phyloP scores from a whole-genome alignment of 345 rosid species.

The Limnanthes douglasii region DNA sequence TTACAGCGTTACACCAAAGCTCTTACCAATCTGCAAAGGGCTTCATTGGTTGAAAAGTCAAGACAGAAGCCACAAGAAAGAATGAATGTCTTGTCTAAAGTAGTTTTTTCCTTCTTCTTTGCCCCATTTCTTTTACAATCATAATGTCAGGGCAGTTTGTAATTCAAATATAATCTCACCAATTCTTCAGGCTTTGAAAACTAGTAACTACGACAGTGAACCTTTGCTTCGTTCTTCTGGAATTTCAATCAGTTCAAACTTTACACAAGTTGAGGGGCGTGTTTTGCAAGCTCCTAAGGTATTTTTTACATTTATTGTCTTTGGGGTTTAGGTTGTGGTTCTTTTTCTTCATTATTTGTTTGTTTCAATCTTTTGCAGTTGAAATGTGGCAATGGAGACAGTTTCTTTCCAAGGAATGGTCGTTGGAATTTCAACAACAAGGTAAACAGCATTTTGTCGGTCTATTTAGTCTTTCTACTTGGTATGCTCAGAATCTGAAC shows the following conservation, averaged over 20 bases:
- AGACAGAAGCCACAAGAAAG: constrained; percentile 96
- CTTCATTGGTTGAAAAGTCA: constrained; percentile 81
- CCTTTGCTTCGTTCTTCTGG: constrained; percentile 74
- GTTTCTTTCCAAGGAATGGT: constrained; percentile 54
- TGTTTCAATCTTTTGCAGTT: constrained; percentile 24
- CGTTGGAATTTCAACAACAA: constrained; percentile 92
- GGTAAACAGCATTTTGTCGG: constrained; percentile 19
- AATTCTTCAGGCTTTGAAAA: constrained; percentile 36
- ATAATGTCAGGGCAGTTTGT: no score
- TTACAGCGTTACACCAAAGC: constrained; percentile 94
- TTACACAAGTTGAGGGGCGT: constrained; percentile 78
- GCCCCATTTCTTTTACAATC: no score
- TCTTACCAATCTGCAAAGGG: constrained; percentile 47
- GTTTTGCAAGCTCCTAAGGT: constrained; percentile 75
- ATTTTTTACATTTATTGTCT: constrained; percentile 1
- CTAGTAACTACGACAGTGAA: constrained; percentile 59
- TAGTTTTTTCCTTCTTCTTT: constrained; percentile 14
- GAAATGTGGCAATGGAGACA: constrained; percentile 74
- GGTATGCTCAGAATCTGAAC: constrained; percentile 7
- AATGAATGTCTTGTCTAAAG: constrained; percentile 56
- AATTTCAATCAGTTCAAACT: constrained; percentile 37
- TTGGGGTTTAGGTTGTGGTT: neutral
- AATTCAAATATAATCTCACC: constrained; percentile 2
- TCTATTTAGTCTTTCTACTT: neutral
- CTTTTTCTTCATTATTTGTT: neutral